These are phyloP conservation scores for Sporothrix schenckii DNA, from an alignment of 2,329 filamentous ascomycete genomes.

Conservation along the genomic window DNA sequence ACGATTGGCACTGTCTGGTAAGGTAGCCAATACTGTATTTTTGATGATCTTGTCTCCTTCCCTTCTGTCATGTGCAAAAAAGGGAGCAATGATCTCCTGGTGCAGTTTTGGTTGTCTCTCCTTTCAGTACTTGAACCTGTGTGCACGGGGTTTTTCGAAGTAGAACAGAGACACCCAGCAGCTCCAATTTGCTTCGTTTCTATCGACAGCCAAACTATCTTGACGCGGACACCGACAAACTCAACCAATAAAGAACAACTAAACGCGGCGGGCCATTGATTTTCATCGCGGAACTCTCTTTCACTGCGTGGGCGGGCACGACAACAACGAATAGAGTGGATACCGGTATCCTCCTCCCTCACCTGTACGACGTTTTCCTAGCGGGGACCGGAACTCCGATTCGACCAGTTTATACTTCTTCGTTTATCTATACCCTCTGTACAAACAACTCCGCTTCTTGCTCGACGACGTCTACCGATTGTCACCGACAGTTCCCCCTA, in stretches of 20 bases:
- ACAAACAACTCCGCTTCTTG: slow-evolving; percentile 19
- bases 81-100: slow-evolving; percentile 22
- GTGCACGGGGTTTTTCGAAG: slow-evolving; percentile 22
- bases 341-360: slow-evolving; percentile 18
- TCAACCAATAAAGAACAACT: slow-evolving; percentile 13
- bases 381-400: slow-evolving; percentile 15
- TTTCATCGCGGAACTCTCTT: slow-evolving; percentile 17
- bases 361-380: slow-evolving; percentile 17
- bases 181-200: slow-evolving; percentile 45
- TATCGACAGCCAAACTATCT: slow-evolving; percentile 52
- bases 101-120: slow-evolving; percentile 35
- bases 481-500: neutral
- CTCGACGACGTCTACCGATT: neutral
- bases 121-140: slow-evolving; percentile 43
- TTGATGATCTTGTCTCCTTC: slow-evolving; percentile 35
- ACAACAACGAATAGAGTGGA: slow-evolving; percentile 26
- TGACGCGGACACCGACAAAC: slow-evolving; percentile 52
- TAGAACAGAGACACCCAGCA: neutral
- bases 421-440: slow-evolving; percentile 36
- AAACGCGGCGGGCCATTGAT: slow-evolving; percentile 48
- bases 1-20: slow-evolving; percentile 60
- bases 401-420: slow-evolving; percentile 30
- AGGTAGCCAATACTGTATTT: slow-evolving; percentile 35
- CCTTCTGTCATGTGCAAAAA: slow-evolving; percentile 37
- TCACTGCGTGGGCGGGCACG: slow-evolving; percentile 16